These are phyloP conservation scores for Potentilla sterilis DNA, from an alignment of 306 rosid genomes.

Conservation along the genomic window DNA sequence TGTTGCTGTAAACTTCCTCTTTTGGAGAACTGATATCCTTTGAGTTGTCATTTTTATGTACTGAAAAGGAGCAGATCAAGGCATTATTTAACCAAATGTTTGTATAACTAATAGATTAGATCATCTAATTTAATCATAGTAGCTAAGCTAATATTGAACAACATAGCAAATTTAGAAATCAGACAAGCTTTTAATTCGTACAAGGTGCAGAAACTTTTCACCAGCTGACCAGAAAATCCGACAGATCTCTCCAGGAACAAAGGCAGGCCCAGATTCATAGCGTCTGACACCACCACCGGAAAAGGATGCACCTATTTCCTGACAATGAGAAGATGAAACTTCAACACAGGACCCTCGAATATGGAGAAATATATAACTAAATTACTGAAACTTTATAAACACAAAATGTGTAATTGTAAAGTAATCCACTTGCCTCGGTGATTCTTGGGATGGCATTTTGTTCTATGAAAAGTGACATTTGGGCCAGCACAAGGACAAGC, in stretches of 20 bases:
- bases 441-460: conserved; percentile 85
- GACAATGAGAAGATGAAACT: conserved; percentile 36
- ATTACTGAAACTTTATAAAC: conserved; percentile 22
- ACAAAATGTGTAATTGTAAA: conserved; percentile 22
- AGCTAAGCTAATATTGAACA: not conserved
- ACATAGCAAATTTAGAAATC: not conserved
- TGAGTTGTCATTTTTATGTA: conserved; percentile 80
- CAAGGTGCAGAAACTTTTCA: conserved; percentile 81
- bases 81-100: not conserved
- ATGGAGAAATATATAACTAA: conserved; percentile 22
- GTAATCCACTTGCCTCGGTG: conserved; percentile 67
- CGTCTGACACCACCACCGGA: conserved; percentile 77
- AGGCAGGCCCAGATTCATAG: conserved; percentile 76
- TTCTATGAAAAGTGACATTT: conserved; percentile 79
- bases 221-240: conserved; percentile 71
- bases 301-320: conserved; percentile 87
- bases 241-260: conserved; percentile 84
- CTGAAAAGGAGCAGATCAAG: conserved; percentile 44
- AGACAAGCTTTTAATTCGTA: conserved; percentile 39
- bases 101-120: not conserved
- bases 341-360: conserved; percentile 27
- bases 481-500: conserved; percentile 81
- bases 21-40: conserved; percentile 74
- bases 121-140: not conserved
- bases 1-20: conserved; percentile 86